Base-by-base conservation (phyloP, 345 rosid species). In the Euphorbia lathyris region DNA sequence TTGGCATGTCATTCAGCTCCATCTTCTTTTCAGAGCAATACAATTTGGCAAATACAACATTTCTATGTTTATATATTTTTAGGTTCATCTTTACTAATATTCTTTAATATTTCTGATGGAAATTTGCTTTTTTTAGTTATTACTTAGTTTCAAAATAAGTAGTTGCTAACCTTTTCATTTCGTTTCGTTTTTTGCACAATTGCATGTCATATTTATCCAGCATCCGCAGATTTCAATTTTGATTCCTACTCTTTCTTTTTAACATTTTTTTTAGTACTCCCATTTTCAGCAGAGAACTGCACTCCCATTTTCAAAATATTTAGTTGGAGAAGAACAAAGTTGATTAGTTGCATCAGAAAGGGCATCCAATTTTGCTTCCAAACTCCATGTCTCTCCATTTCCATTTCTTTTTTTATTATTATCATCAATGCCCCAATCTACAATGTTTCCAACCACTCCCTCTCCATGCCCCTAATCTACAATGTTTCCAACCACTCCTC, bases 251-350 rank as follows among this genome's bases (percentile, higher is more conserved):
- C n/a, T n/a, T n/a, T n/a, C n/a, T n/a, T n/a, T n/a, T n/a, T n/a
- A n/a, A n/a, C n/a, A n/a, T n/a, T n/a, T n/a, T n/a, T n/a, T n/a
- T n/a, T n/a, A n/a, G n/a, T n/a, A n/a, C n/a, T n/a, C n/a, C n/a
- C n/a, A 32, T 77, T 82, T 66, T 76, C 77, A 69, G 72, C 59
- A n/a, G n/a, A n/a, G 63, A 61, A 68, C 19, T 72, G 74, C 67
- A 22, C 45, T 72, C 58, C 29, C 32, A 38, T 58, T 63, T 22
- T 60, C 72, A 47, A 76, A 58, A 61, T 65, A 51, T 62, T 60
- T 62, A 63, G 59, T 53, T 61, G 83, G 64, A 55, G 22, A 29
- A 14, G 64, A 30, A 78, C 53, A 45, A 48, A 66, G 50, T 57
- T 71, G 79, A 65, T 68, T 55, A 29, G 43, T 20, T 30, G 50